Percentiles rank a stretch among this genome's conserved stretches.
These are phyloP conservation scores for Hippophae gyantsensis DNA, from an alignment of 306 rosid species.

Conservation along the genomic window DNA sequence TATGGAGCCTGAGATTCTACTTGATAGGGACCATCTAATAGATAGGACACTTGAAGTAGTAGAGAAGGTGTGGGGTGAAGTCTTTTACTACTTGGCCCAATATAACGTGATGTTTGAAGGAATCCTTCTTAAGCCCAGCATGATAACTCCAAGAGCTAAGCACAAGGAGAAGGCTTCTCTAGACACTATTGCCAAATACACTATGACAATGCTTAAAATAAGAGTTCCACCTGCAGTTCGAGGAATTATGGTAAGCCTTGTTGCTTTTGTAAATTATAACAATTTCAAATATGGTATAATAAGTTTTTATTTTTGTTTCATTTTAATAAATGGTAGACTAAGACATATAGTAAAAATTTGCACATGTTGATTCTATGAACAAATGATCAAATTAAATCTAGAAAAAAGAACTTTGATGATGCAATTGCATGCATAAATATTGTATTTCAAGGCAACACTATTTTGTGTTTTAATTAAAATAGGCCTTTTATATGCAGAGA, in stretches of 20 bases:
- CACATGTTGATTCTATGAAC: too few species aligned
- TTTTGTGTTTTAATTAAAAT: too few species aligned
- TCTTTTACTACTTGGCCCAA: slow-evolving; percentile 86
- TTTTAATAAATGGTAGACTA: too few species aligned
- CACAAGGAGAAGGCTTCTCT: slow-evolving; percentile 89
- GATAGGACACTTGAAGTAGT: slow-evolving; percentile 94
- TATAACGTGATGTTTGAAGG: slow-evolving; percentile 91
- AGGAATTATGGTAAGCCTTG: slow-evolving; percentile 75
- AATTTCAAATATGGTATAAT: neutral
- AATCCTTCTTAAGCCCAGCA: slow-evolving; percentile 97
- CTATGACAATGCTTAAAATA: slow-evolving; percentile 71
- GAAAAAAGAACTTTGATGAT: too few species aligned
- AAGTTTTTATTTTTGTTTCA: too few species aligned
- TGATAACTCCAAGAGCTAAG: slow-evolving; percentile 98
- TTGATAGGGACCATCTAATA: slow-evolving; percentile 91
- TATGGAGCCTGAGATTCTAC: slow-evolving; percentile 98
- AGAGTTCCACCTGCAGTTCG: slow-evolving; percentile 99
- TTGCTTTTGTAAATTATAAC: neutral
- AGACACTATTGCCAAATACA: slow-evolving; percentile 69
- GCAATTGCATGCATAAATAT: too few species aligned
- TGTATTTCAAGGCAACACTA: too few species aligned
- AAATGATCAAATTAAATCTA: too few species aligned
- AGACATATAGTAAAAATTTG: too few species aligned
- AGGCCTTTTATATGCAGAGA: too few species aligned
- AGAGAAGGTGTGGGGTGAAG: slow-evolving; percentile 97